phyloP scores from a whole-genome alignment of 169 alveolate genomes.

The Miamiensis avidus region DNA sequence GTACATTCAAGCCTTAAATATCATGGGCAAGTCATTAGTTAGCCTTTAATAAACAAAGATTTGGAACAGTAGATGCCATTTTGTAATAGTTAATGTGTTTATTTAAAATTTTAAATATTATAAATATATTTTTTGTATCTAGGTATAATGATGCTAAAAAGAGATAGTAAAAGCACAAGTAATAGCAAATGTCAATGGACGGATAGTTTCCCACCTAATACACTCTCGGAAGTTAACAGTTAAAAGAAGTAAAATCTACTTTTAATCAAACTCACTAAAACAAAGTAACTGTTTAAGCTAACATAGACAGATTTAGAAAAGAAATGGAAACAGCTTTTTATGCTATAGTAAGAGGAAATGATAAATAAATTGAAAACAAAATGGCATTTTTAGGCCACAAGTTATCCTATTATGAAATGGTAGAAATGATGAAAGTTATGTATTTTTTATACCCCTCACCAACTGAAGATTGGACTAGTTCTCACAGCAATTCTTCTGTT shows the following conservation, averaged over 20 bases:
- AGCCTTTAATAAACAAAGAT: background rate
- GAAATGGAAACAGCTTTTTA: background rate
- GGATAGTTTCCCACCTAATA: background rate
- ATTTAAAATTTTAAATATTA: too few relatives aligned
- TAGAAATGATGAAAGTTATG: background rate
- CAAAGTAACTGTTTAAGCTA: background rate
- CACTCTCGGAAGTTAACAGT: background rate
- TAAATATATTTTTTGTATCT: too few relatives aligned
- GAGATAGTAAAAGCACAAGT: background rate
- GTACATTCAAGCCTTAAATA: background rate
- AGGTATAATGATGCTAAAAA: background rate
- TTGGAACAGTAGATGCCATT: background rate
- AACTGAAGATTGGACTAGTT: background rate
- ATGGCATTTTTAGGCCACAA: background rate
- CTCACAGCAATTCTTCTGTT: background rate
- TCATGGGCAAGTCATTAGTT: background rate
- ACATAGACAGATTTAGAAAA: background rate
- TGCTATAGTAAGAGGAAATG: background rate
- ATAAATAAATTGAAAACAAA: too few relatives aligned
- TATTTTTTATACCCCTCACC: background rate
- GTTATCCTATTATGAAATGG: background rate
- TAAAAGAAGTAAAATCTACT: background rate
- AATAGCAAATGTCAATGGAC: background rate
- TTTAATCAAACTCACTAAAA: too few relatives aligned
- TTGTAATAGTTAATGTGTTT: background rate